phyloP scores from a whole-genome alignment of 1,284 basidiomycete species.

The Hypsizygus ulmarius region DNA sequence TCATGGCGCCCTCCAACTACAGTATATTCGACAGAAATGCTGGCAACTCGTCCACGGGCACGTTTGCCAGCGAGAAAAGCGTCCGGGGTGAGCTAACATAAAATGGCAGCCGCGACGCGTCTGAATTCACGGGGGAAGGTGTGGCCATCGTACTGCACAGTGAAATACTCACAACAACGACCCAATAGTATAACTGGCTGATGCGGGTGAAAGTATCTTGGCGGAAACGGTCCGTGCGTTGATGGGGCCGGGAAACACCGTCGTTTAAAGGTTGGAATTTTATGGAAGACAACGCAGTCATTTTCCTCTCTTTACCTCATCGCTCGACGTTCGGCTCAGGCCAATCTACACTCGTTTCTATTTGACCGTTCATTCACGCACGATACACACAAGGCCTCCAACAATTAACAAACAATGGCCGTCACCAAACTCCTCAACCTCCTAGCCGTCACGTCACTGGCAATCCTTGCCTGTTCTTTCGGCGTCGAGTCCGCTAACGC shows the following conservation, averaged over 20 bases:
- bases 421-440: constrained; percentile 52
- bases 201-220: constrained; percentile 7
- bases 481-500: constrained; percentile 47
- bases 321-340: constrained; percentile 17
- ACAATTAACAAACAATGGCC: constrained; percentile 46
- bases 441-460: constrained; percentile 54
- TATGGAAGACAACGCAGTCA: constrained; percentile 1
- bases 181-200: background rate
- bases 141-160: background rate
- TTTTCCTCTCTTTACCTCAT: constrained; percentile 9
- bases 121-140: background rate
- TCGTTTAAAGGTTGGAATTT: constrained; percentile 13
- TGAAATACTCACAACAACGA: background rate
- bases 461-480: constrained; percentile 53
- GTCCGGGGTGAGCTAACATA: background rate
- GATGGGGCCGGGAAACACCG: constrained; percentile 23
- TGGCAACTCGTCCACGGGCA: too few species aligned
- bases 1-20: constrained; percentile 26
- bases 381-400: too few species aligned
- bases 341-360: constrained; percentile 17
- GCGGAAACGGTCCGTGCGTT: constrained; percentile 26
- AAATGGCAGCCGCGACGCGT: constrained; percentile 8
- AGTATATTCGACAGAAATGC: too few species aligned
- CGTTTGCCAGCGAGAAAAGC: too few species aligned
- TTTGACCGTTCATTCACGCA: constrained; percentile 20